Percentiles rank a stretch among this genome's conserved stretches.
Conservation (phyloP, 2,329 filamentous ascomycete species). For the Triangularia verruculosa region DNA sequence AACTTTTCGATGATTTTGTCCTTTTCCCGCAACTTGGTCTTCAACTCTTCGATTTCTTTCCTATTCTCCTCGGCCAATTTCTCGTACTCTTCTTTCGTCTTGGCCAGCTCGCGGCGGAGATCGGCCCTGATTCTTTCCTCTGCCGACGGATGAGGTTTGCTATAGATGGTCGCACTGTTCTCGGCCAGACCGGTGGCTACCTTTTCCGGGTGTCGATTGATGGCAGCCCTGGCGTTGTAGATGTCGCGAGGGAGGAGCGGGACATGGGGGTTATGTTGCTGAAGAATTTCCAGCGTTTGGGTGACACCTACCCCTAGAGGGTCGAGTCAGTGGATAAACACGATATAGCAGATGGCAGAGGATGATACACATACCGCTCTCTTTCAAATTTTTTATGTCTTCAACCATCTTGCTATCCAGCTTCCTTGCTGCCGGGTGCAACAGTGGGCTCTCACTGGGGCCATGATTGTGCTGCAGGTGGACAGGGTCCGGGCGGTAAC, state of each 20-base stretch:
- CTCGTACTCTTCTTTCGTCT: slow-evolving; percentile 54
- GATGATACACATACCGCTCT: slow-evolving; percentile 52
- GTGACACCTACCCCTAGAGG: slow-evolving; percentile 59
- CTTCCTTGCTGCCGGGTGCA: slow-evolving; percentile 64
- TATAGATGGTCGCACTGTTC: slow-evolving; percentile 62
- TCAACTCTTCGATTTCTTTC: slow-evolving; percentile 57
- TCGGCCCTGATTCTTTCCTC: slow-evolving; percentile 64
- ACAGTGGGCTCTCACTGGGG: slow-evolving; percentile 63
- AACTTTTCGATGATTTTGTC: slow-evolving; percentile 61
- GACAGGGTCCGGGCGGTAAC: slow-evolving; percentile 57
- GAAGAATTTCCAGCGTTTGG: slow-evolving; percentile 64
- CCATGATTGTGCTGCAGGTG: slow-evolving; percentile 63
- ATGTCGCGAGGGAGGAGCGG: slow-evolving; percentile 63
- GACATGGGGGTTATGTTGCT: slow-evolving; percentile 61
- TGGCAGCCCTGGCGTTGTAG: slow-evolving; percentile 65
- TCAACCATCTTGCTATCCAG: slow-evolving; percentile 66
- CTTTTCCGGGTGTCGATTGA: slow-evolving; percentile 63
- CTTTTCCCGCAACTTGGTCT: slow-evolving; percentile 60
- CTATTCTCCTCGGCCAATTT: slow-evolving; percentile 54
- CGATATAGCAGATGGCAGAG: slow-evolving; percentile 14
- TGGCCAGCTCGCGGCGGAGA: slow-evolving; percentile 57
- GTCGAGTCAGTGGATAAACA: slow-evolving; percentile 10
- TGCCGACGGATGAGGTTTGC: slow-evolving; percentile 60
- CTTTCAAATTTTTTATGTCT: slow-evolving; percentile 63
- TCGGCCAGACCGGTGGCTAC: slow-evolving; percentile 59